A percentile compares a stretch with the other conserved stretches of the same genome.
These are phyloP conservation scores for Colletotrichum tabaci DNA, from an alignment of 2,329 filamentous ascomycete species.

Conservation along the genomic window DNA sequence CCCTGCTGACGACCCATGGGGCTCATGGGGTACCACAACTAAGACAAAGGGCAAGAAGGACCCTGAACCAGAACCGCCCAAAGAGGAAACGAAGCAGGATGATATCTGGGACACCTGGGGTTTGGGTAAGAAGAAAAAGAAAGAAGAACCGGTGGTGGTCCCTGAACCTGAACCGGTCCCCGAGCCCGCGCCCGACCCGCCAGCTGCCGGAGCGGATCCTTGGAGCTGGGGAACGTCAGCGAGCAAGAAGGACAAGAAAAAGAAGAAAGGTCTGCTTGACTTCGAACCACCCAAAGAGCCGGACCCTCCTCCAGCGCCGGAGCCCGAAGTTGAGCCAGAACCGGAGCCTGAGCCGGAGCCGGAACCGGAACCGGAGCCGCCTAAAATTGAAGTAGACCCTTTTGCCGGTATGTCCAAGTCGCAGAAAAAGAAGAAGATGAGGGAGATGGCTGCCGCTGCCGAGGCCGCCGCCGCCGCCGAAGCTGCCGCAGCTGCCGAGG, in stretches of 20 bases:
- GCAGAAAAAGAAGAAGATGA: slow-evolving; percentile 52
- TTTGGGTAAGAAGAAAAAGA: slow-evolving; percentile 48
- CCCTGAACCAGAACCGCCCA: slow-evolving; percentile 46
- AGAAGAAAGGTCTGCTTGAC: slow-evolving; percentile 49
- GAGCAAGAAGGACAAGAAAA: slow-evolving; percentile 60
- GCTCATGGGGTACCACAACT: slow-evolving; percentile 53
- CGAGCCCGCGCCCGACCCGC: slow-evolving; percentile 47
- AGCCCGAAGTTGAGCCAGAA: slow-evolving; percentile 46
- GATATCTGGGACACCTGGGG: slow-evolving; percentile 48
- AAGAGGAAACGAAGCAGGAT: slow-evolving; percentile 40
- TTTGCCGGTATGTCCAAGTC: slow-evolving; percentile 47
- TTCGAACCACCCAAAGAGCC: slow-evolving; percentile 47
- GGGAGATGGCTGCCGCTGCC: slow-evolving; percentile 34
- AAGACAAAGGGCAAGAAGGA: slow-evolving; percentile 61
- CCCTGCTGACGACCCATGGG: slow-evolving; percentile 44
- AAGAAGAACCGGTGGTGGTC: slow-evolving; percentile 43
- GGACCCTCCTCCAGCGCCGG: slow-evolving; percentile 42
- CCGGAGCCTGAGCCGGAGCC: slow-evolving; percentile 40
- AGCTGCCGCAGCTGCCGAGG: slow-evolving; percentile 1
- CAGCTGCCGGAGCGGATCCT: slow-evolving; percentile 47
- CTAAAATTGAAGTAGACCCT: slow-evolving; percentile 51
- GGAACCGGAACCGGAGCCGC: slow-evolving; percentile 50
- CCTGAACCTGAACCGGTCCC: slow-evolving; percentile 47
- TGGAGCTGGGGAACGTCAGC: slow-evolving; percentile 52
- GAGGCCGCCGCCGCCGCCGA: slow-evolving; percentile 21